Conservation (phyloP, 768 basidiomycete genomes). For the Suillus subluteus region DNA sequence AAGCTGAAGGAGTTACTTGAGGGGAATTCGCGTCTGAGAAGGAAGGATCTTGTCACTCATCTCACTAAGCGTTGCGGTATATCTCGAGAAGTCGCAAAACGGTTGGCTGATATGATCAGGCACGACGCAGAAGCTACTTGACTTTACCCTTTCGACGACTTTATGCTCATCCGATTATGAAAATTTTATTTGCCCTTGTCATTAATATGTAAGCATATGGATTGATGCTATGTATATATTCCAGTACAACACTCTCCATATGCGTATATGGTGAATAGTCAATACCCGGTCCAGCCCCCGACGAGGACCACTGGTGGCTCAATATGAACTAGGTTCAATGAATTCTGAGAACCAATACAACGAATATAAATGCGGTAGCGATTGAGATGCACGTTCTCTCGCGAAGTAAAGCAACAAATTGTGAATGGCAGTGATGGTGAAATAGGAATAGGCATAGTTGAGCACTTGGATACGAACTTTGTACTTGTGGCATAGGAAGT, state of each 20-base stretch:
- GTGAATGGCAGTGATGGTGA: background rate
- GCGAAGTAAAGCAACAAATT: background rate
- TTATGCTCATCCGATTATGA: background rate
- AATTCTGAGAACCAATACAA: background rate
- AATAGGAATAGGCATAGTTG: background rate
- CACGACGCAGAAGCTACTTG: conserved; percentile 8
- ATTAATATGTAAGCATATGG: background rate
- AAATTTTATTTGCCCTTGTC: background rate
- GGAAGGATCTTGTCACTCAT: conserved; percentile 21
- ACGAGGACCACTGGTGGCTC: background rate
- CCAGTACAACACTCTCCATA: background rate
- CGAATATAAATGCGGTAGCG: background rate
- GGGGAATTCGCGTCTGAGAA: conserved; percentile 17
- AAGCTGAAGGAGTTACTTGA: conserved; percentile 22
- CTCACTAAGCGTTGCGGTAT: conserved; percentile 31
- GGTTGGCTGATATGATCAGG: conserved; percentile 27
- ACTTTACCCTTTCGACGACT: background rate
- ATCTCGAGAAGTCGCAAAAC: conserved; percentile 28
- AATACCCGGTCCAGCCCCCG: background rate
- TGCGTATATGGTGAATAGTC: background rate
- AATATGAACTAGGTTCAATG: background rate
- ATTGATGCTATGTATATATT: background rate
- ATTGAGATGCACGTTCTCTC: background rate
- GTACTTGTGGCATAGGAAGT: background rate
- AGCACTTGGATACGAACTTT: background rate